Base-by-base conservation (phyloP, 1,284 basidiomycete species). In the Neonothopanus nambi region DNA sequence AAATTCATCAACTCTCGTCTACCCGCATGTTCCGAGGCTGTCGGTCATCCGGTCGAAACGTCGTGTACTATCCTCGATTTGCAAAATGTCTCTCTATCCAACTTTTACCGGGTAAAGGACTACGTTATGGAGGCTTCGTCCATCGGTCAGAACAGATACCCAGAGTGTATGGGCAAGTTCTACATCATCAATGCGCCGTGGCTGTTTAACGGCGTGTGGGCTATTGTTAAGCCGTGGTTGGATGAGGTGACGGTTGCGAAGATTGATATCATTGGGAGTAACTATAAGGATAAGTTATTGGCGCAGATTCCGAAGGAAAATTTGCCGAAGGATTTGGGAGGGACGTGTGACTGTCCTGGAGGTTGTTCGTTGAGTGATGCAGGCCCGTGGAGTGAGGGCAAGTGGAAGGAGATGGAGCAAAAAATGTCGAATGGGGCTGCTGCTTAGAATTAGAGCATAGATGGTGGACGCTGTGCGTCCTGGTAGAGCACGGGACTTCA, bases 51-150 rank as follows among this genome's bases (percentile, higher is more conserved):
- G 54, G 88, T 99, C 69, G 95, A 98, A 75, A 98, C 95, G n/a
- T 93, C 87, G 54, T 98, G 95, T 84, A 98, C 96, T 55, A 96
- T 99, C 77, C 84, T 99, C 73, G 96, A 99, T 70, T 83, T 99
- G 57, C 72, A 87, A 56, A 83, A 84, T 67, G 94, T 97, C 52
- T 86, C 89, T 24, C 70, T 98, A 60, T 76, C 81, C 57, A 87
- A 85, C 67, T 99, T 98, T 70, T 95, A 89, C 75, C 85, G 84
- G 67, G 95, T 97, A 72, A 95, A 94, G 73, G 87, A 91, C 73
- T 98, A 96, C 76, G 89, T 99, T 42, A 82, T 80, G 59, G 74
- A 85, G 36, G 92, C 95, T 0, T 80, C 89, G 3, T 71, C 76
- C 41, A 90, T 98, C 70, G 92, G 93, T 6, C 95, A 98, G 75